Evolutionary conservation across 2,329 filamentous ascomycete genomes (phyloP).

Genomic region (Penicillium sp.): DNA sequence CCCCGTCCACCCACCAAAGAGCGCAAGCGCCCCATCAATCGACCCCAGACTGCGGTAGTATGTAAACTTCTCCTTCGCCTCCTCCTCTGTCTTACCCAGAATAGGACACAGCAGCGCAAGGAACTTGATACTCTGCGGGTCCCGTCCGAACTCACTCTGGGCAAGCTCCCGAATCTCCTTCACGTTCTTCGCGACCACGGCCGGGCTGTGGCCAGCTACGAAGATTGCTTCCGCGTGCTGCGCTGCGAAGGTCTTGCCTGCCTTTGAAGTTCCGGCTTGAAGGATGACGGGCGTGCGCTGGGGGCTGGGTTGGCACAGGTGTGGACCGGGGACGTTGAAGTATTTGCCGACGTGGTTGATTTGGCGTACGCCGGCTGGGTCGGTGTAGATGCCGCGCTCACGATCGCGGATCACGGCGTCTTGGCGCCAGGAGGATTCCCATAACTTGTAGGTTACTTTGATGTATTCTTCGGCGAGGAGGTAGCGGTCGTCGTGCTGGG

Average conservation of each 20-base stretch:
- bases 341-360: slow-evolving; percentile 67
- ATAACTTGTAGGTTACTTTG: slow-evolving; percentile 64
- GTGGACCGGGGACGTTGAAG: slow-evolving; percentile 63
- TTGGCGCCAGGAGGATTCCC: slow-evolving; percentile 65
- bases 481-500: slow-evolving; percentile 65
- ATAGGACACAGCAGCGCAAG: slow-evolving; percentile 66
- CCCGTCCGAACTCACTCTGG: slow-evolving; percentile 52
- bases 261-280: slow-evolving; percentile 67
- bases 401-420: slow-evolving; percentile 64
- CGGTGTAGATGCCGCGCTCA: slow-evolving; percentile 59
- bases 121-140: slow-evolving; percentile 64
- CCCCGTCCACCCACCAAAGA: slow-evolving; percentile 75
- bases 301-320: slow-evolving; percentile 64
- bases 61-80: slow-evolving; percentile 62
- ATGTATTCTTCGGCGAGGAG: slow-evolving; percentile 64
- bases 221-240: slow-evolving; percentile 72
- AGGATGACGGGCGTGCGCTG: slow-evolving; percentile 68
- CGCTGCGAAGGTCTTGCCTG: slow-evolving; percentile 66
- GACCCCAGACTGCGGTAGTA: slow-evolving; percentile 63
- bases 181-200: slow-evolving; percentile 61
- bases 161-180: slow-evolving; percentile 62
- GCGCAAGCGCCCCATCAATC: slow-evolving; percentile 64
- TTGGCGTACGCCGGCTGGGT: slow-evolving; percentile 57
- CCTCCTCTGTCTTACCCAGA: slow-evolving; percentile 63
- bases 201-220: slow-evolving; percentile 63